Evolutionary conservation across 2,329 filamentous ascomycete species (phyloP), one percentile per base, ranked within the genome.

Genomic region (Alternaria infectoria): DNA sequence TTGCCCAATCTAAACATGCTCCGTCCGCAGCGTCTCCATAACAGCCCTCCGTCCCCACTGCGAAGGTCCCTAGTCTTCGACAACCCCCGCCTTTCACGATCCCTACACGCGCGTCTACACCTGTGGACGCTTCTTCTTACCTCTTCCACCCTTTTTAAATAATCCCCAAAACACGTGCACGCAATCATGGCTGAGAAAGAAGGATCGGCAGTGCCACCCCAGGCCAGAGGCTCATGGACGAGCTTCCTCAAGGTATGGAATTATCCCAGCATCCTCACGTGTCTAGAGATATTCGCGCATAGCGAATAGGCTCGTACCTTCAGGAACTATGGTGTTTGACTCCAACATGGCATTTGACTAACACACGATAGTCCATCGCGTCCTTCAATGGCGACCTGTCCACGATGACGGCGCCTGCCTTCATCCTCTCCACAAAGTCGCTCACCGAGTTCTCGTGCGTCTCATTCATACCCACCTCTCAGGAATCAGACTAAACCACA

Each of bases 301-400:
- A n/a, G 13, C 23, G 9, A 23, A 2, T 7, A 47, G 2, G 13
- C 26, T 12, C 4, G 26, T 21, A 30, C 2, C 25, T 26, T n/a
- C 5, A 9, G 25, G 15, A 47, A 26, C 8, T 9, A 10, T 26
- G 25, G 25, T 26, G 25, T 25, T 23, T 12, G 10, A 11, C n/a
- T 15, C 17, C 10, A 2, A 12, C 47, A 30, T 50, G n/a, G 47
- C n/a, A 8, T 6, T 23, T 21, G 6, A n/a, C 56, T 59, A 23
- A 74, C 46, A 30, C 26, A 11, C 26, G 17, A 26, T 57, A 84
- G 83, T 85, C 84, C 52, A 83, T 87, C 49, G 82, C 85, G 10
- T 85, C 84, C 8, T 85, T 86, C 76, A 86, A 86, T 76, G 85
- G 85, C 72, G 85, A 87, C 70, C 81, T 87, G 6, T 86, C 85